Conservation (phyloP, 208 protist species). For the Crithidia brevicula region DNA sequence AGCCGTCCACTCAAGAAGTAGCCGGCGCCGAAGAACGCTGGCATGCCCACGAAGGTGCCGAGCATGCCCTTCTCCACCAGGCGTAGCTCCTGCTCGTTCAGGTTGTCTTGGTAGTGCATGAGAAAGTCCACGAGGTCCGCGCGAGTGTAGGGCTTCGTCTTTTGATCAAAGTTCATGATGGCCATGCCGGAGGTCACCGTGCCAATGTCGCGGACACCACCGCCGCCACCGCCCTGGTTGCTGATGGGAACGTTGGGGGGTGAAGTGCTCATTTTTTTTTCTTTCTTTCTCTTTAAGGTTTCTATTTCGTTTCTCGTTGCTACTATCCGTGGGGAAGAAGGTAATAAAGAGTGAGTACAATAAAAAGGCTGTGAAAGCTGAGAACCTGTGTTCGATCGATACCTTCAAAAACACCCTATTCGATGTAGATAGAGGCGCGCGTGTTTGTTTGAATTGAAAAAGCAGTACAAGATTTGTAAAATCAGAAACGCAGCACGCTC, state of each 20-base stretch:
- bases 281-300: too few relatives aligned
- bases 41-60: conserved; percentile 70
- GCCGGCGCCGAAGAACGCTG: conserved; percentile 49
- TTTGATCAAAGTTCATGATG: conserved; percentile 85
- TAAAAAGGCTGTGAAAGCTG: too few relatives aligned
- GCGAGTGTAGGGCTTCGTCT: conserved; percentile 86
- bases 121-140: conserved; percentile 75
- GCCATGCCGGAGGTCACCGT: conserved; percentile 89
- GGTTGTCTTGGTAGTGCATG: conserved; percentile 71
- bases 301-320: too few relatives aligned
- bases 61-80: conserved; percentile 76
- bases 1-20: conserved; percentile 66
- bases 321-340: too few relatives aligned
- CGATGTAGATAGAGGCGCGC: too few relatives aligned
- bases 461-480: too few relatives aligned
- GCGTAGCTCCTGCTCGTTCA: conserved; percentile 64
- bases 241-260: conserved; percentile 14
- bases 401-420: too few relatives aligned
- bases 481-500: too few relatives aligned
- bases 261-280: conserved; percentile 24
- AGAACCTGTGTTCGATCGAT: too few relatives aligned
- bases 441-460: too few relatives aligned
- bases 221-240: conserved; percentile 46
- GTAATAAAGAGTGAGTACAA: too few relatives aligned
- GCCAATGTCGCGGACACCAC: conserved; percentile 76